Base-by-base conservation (phyloP, 495 filamentous ascomycete genomes). In the Glonium stellatum region DNA sequence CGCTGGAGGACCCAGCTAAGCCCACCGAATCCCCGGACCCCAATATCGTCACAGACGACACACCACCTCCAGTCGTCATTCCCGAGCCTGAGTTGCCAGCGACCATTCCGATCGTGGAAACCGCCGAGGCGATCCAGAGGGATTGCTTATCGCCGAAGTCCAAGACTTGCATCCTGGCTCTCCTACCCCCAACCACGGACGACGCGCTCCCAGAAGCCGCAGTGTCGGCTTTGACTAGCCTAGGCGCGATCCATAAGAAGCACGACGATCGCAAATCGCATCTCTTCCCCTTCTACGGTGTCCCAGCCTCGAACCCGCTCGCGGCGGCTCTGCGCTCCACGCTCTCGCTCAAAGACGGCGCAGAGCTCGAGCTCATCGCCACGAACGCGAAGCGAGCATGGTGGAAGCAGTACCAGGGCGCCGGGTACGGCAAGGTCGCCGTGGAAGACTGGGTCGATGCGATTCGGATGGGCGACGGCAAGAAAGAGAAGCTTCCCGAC, bases 381-480 rank as follows among this genome's bases (percentile, higher is more conserved):
- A 67, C 95, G 39, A 97, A 96, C 72, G 88, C 83, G 9, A 85
- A 89, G 63, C 79, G 90, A 37, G 83, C 83, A 22, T 97, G 93
- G 95, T 95, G 84, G 80, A 84, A 87, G 61, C 82, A 79, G 39
- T 95, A 86, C 65, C 74, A 78, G 37, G 74, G 76, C 4, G 73
- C 67, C 6, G 76, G 78, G 57, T 88, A 83, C 60, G 78, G 76
- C 11, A 69, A 79, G 34, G 77, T 78, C 35, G 78, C 79, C 10
- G 73, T 97, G 37, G 90, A 95, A 72, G 75, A 77, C 55, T 97
- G 91, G 91, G 79, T 97, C 61, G 93, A 98, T 70, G 81, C 80
- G 2, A 89, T 97, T 63, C 82, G 87, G 23, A 76, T 98, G 69
- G 89, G 91, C 48, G 95, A 96, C 65, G 87, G 87, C 5, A 71